Evolutionary conservation across 192 early-diverging fungal genomes (phyloP), one percentile per base, ranked within the genome.

Genomic region (Coemansia furcata): DNA sequence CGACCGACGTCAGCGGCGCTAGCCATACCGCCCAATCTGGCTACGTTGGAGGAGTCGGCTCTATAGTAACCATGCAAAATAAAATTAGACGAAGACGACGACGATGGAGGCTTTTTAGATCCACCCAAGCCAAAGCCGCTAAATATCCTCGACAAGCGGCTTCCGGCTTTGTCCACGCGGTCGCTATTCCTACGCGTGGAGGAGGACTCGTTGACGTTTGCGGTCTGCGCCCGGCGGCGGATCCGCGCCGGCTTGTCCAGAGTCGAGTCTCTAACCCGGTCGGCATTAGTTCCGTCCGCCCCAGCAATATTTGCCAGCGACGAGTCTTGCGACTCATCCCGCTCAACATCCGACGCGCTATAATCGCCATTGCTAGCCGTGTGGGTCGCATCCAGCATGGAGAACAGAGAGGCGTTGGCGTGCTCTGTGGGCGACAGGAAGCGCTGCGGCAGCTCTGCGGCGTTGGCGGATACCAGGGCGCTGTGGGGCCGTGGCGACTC

Each of bases 361-460:
- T 32, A 10, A 38, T 49, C 23, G 11, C 60, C 39, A 60, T 38
- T 63, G 26, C 37, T n/a, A 23, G 12, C 9, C 3, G 61, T 49
- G 5, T 52, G 58, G 0, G 59, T 58, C 0, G 66, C 66, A 30
- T 72, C 75, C 21, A 77, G 54, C 69, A 77, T 77, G 14, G 75
- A 72, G 40, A 77, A 67, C 54, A 77, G 17, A n/a, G 75, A 77
- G 3, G 75, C 69, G 35, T 77, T 66, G 35, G 60, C 62, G 12
- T 60, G 55, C 44, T 72, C 64, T 6, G 69, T 72, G 1, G 75
- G 75, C 39, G 75, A 77, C 44, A 77, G 15, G 30, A 30, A 68
- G 1, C 54, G 69, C 17, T 59, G 65, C 30, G 12, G 60, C 37
- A n/a, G 29, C 30, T 36, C 55, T 17, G n/a, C n/a, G 1, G 30